Conservation (phyloP, 1,284 basidiomycete genomes). For the Tylopilus sp. region DNA sequence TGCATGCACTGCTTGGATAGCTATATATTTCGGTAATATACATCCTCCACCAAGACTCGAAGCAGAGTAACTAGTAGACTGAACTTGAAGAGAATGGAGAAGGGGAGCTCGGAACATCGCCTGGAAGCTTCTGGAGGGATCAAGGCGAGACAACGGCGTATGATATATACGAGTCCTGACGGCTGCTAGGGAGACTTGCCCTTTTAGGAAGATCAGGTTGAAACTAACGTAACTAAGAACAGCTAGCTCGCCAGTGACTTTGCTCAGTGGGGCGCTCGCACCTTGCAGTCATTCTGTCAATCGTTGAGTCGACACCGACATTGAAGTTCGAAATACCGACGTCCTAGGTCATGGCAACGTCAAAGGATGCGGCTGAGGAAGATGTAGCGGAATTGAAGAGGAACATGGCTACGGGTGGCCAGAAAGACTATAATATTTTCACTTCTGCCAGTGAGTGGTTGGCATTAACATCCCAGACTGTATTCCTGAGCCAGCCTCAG, state of each 20-base stretch:
- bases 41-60: background rate
- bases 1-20: conserved; percentile 10
- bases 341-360: conserved; percentile 11
- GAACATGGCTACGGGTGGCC: conserved; percentile 27
- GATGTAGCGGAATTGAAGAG: conserved; percentile 31
- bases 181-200: too few relatives aligned
- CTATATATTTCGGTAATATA: conserved; percentile 19
- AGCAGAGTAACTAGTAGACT: too few relatives aligned
- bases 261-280: background rate
- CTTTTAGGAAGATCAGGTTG: too few relatives aligned
- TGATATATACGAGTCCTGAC: too few relatives aligned
- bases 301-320: background rate
- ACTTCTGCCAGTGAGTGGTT: conserved; percentile 27
- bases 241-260: too few relatives aligned
- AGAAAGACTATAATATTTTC: conserved; percentile 15
- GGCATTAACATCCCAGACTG: background rate
- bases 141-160: too few relatives aligned
- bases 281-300: background rate
- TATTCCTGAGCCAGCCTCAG: conserved; percentile 31
- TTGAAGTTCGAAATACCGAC: background rate
- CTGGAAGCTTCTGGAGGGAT: too few relatives aligned
- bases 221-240: too few relatives aligned
- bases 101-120: too few relatives aligned
- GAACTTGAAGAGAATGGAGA: too few relatives aligned
- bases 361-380: conserved; percentile 16